Evolutionary conservation across 1,284 basidiomycete genomes (phyloP).

Genomic region (Apiotrichum mycotoxinovorans): DNA sequence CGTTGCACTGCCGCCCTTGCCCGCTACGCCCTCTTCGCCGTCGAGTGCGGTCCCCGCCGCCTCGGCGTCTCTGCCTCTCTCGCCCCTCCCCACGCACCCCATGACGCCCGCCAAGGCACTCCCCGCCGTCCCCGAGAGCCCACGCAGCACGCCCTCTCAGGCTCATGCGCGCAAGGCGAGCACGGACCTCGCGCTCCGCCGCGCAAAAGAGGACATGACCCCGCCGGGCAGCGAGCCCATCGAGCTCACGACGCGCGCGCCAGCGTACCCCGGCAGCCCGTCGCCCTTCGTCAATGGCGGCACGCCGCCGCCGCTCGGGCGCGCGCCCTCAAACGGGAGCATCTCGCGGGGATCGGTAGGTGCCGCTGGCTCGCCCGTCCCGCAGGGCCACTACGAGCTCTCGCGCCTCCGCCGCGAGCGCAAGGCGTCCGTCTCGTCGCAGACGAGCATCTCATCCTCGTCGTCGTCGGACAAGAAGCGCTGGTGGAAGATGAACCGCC

Average conservation of each 20-base stretch:
- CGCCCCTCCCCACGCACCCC: background rate
- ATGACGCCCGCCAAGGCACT: conserved; percentile 2
- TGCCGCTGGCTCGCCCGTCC: background rate
- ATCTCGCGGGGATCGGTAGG: background rate
- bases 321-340: background rate
- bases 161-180: background rate
- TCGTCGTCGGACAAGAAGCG: conserved; percentile 22
- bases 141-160: background rate
- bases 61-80: background rate
- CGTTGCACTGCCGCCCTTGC: too few species aligned
- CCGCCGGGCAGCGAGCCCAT: background rate
- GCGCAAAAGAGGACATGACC: background rate
- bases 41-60: too few species aligned
- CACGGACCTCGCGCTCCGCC: background rate
- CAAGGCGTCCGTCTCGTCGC: conserved; percentile 8
- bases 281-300: background rate
- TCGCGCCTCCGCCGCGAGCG: conserved; percentile 18
- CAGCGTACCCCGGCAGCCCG: background rate
- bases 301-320: background rate
- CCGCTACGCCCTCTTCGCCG: background rate
- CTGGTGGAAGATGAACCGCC: conserved; percentile 30
- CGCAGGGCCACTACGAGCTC: conserved; percentile 16
- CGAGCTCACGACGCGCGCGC: background rate
- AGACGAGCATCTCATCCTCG: background rate
- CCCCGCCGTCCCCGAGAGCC: background rate